Conservation (phyloP, 352 stramenopile species). For the Phytopythium chamaehyphon region DNA sequence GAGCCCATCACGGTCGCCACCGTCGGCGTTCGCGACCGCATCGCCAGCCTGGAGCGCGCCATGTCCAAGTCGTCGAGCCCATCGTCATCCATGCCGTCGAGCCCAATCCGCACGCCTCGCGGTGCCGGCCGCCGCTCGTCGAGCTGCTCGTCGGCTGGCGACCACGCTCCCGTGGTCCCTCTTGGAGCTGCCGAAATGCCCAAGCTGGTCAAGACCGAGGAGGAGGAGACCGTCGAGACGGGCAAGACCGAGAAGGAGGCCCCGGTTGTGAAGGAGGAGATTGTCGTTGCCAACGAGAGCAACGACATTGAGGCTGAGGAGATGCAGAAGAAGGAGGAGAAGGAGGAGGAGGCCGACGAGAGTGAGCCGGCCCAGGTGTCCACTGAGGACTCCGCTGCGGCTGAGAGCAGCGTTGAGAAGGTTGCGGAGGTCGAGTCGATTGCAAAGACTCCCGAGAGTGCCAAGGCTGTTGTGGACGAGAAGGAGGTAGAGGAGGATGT, state of each 20-base stretch:
- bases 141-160: conserved; percentile 4
- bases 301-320: conserved; percentile 4
- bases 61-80: not conserved
- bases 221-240: not conserved
- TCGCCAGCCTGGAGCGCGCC: conserved; percentile 1
- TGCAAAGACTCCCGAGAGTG: not conserved
- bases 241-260: not conserved
- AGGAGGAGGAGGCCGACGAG: conserved; percentile 1
- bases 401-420: not conserved
- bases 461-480: conserved; percentile 8
- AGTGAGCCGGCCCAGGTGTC: not conserved
- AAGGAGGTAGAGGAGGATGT: conserved; percentile 9
- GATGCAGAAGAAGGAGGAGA: conserved; percentile 14
- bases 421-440: not conserved
- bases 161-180: conserved; percentile 3
- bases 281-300: not conserved
- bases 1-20: not conserved
- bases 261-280: conserved; percentile 1
- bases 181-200: not conserved
- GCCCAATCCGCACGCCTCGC: no score
- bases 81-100: not conserved
- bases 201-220: not conserved
- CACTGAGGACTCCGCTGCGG: no score
- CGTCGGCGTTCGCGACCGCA: not conserved
- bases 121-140: not conserved